Conservation (phyloP, 805 yeast genomes). For the Saturnispora sanitii region DNA sequence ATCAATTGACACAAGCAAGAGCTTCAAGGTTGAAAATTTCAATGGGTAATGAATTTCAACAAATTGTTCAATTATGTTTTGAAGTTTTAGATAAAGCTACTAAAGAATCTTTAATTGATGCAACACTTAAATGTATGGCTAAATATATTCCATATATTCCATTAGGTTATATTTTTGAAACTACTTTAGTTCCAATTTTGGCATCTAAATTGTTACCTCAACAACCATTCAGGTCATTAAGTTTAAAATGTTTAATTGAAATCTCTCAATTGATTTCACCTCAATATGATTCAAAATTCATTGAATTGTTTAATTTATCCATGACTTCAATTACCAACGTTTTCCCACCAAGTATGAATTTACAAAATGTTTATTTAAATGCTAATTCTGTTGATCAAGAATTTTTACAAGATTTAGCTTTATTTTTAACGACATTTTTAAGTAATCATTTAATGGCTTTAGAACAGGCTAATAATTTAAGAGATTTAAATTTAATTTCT, state of each 20-base stretch:
- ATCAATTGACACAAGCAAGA: constrained; percentile 94
- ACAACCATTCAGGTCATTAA: constrained; percentile 68
- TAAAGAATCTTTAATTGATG: constrained; percentile 72
- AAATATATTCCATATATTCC: constrained; percentile 96
- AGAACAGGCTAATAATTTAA: constrained; percentile 42
- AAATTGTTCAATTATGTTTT: constrained; percentile 85
- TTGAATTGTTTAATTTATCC: constrained; percentile 58
- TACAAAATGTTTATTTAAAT: constrained; percentile 58
- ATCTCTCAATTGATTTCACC: constrained; percentile 61
- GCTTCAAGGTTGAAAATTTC: constrained; percentile 72
- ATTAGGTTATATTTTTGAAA: constrained; percentile 77
- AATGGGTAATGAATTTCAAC: constrained; percentile 85
- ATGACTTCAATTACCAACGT: constrained; percentile 59
- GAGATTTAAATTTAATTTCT: constrained; percentile 55
- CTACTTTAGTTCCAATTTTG: constrained; percentile 63
- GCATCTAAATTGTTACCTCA: constrained; percentile 70
- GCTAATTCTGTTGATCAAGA: constrained; percentile 85
- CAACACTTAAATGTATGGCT: constrained; percentile 74
- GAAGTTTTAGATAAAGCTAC: constrained; percentile 85
- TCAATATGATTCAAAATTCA: constrained; percentile 47
- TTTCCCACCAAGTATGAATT: constrained; percentile 64
- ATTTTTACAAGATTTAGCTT: constrained; percentile 87
- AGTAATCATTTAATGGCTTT: constrained; percentile 58
- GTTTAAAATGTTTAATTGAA: constrained; percentile 91
- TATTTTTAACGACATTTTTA: constrained; percentile 81